Conservation (phyloP, 2,329 filamentous ascomycete genomes). For the Penicillium brevicompactum region DNA sequence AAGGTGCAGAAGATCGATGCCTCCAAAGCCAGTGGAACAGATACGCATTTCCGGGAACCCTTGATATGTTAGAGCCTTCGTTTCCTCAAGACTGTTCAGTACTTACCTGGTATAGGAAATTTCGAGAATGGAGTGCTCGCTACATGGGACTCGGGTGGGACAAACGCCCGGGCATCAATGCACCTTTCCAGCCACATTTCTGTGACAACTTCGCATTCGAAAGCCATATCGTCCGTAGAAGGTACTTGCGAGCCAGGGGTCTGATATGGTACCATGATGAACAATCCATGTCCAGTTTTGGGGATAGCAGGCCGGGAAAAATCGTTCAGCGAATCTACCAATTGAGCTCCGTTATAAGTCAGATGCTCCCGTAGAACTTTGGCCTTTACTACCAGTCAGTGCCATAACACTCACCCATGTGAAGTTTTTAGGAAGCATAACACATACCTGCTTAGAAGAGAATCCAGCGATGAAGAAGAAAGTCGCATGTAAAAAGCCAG, state of each 20-base stretch:
- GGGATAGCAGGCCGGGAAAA: constrained; percentile 37
- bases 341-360: constrained; percentile 42
- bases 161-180: constrained; percentile 72
- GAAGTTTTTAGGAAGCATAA: neutral
- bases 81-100: neutral
- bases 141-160: constrained; percentile 69
- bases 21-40: constrained; percentile 79
- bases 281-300: constrained; percentile 37
- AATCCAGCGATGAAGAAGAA: constrained; percentile 66
- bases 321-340: constrained; percentile 37
- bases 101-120: constrained; percentile 64
- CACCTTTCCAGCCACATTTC: constrained; percentile 95
- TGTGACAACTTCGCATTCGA: constrained; percentile 63
- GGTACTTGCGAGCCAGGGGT: constrained; percentile 36
- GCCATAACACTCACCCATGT: neutral
- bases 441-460: constrained; percentile 52
- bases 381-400: constrained; percentile 29
- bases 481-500: constrained; percentile 57
- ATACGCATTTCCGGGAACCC: constrained; percentile 72
- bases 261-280: constrained; percentile 45
- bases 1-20: constrained; percentile 83
- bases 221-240: constrained; percentile 42
- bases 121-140: constrained; percentile 75
- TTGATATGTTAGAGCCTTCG: constrained; percentile 20
- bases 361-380: constrained; percentile 45